Base-by-base conservation (phyloP, 2,329 filamentous ascomycete species). In the Talaromyces albobiverticillius region DNA sequence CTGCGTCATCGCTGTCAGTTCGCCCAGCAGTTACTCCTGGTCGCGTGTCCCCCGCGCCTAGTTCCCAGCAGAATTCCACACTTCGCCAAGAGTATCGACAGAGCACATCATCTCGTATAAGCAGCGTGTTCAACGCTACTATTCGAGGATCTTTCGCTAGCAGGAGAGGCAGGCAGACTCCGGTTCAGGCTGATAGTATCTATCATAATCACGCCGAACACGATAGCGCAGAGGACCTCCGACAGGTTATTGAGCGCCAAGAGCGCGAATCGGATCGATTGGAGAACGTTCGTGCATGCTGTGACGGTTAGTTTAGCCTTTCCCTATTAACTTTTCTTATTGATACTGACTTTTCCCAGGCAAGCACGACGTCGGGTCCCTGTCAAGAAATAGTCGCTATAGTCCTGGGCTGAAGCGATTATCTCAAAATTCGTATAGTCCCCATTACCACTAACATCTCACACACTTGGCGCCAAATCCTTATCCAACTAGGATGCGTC, bases 271-370 rank as follows among this genome's bases (percentile, higher is more conserved):
- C 86, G 23, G 89, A 92, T 67, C 82, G 86, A 58, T 79, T 97
- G 64, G 93, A 97, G 79, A 96, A 99, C 70, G 94, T 99, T 60
- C 82, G 94, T 67, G 92, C 93, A 56, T 99, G 94, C 76, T 99
- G 94, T 73, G 94, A 97, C 82, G 94, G 92, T 93, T 81, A 82
- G 87, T 55, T 52, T 38, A 7, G 18, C 5, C 20, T 25, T n/a
- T 18, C 14, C 18, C n/a, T 38, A 38, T 38, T 9, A 5, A 40
- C 10, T 4, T 36, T 32, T 40, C 25, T 51, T 45, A 51, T 56
- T 48, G 13, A 52, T 40, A n/a, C 25, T 49, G 18, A 55, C 46
- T 4, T 42, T 20, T 42, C 7, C 34, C 54, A 88, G 85, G 87
- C 61, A 89, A 88, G 75, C 87, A 90, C 64, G 87, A 90, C 67